phyloP scores from a whole-genome alignment of 352 stramenopile species.

The Pythium sukuiense region DNA sequence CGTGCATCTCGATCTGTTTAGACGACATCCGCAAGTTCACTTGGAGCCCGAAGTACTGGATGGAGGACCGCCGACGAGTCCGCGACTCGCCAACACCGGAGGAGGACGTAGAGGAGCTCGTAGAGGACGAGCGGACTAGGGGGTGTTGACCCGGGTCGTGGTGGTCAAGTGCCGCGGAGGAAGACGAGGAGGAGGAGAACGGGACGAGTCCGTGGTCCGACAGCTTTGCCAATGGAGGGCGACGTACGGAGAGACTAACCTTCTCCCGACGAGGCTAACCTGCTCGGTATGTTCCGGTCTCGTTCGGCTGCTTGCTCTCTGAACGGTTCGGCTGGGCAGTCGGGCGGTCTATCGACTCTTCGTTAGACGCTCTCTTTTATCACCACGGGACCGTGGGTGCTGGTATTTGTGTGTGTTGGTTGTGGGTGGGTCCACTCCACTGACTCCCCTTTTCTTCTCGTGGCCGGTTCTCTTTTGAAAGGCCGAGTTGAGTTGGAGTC shows the following conservation, averaged over 20 bases:
- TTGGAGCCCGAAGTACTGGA: conserved; percentile 33
- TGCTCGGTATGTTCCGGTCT: conserved; percentile 19
- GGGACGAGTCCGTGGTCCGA: conserved; percentile 10
- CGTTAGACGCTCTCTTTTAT: neutral
- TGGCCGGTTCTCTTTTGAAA: conserved; percentile 6
- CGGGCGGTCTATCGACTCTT: conserved; percentile 10
- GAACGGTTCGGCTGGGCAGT: conserved; percentile 12
- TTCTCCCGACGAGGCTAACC: conserved; percentile 22
- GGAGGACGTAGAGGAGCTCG: conserved; percentile 16
- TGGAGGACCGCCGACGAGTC: conserved; percentile 27
- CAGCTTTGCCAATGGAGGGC: conserved; percentile 19
- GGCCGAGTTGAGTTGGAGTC: neutral
- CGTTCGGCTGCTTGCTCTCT: conserved; percentile 17
- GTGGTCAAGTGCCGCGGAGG: neutral
- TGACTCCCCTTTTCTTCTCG: conserved; percentile 3
- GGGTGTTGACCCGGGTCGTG: conserved; percentile 7
- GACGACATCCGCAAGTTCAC: conserved; percentile 27
- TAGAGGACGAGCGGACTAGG: conserved; percentile 15
- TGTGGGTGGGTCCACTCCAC: neutral
- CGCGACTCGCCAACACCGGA: conserved; percentile 21
- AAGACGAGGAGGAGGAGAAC: conserved; percentile 7
- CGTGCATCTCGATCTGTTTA: conserved; percentile 29
- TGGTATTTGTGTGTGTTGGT: too few relatives aligned
- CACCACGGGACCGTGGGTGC: neutral
- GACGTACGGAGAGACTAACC: conserved; percentile 13